Evolutionary conservation across 257 asterid genomes (phyloP).

Genomic region (Anisodus tanguticus): DNA sequence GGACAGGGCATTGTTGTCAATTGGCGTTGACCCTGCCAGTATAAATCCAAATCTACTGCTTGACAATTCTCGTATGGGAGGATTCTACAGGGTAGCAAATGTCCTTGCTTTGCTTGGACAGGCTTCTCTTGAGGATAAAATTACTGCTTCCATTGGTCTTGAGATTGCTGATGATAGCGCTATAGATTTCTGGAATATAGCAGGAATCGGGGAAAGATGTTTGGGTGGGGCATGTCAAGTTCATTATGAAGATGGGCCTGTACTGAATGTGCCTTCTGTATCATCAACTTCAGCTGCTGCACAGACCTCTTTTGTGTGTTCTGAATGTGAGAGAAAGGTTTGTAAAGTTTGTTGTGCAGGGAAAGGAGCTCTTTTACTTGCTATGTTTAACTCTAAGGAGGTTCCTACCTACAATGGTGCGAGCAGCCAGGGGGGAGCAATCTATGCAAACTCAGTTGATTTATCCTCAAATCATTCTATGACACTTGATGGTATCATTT

Average conservation of each 20-base stretch:
- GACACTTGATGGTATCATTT: slow-evolving; percentile 64
- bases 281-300: slow-evolving; percentile 52
- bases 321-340: slow-evolving; percentile 75
- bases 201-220: slow-evolving; percentile 70
- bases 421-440: slow-evolving; percentile 73
- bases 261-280: slow-evolving; percentile 41
- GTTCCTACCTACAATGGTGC: slow-evolving; percentile 54
- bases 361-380: slow-evolving; percentile 76
- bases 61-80: slow-evolving; percentile 73
- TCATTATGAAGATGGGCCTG: slow-evolving; percentile 65
- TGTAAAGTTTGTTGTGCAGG: slow-evolving; percentile 95
- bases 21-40: slow-evolving; percentile 94
- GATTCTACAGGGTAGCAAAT: slow-evolving; percentile 66
- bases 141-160: slow-evolving; percentile 82
- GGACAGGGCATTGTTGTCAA: slow-evolving; percentile 86
- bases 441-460: slow-evolving; percentile 59
- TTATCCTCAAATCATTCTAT: slow-evolving; percentile 68
- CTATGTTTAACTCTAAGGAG: slow-evolving; percentile 59
- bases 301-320: slow-evolving; percentile 56
- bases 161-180: slow-evolving; percentile 57
- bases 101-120: slow-evolving; percentile 86
- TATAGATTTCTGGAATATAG: slow-evolving; percentile 89
- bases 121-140: slow-evolving; percentile 79
- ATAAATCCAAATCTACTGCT: slow-evolving; percentile 82
- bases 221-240: slow-evolving; percentile 79